phyloP scores from a whole-genome alignment of 768 basidiomycete genomes.

The Kwoniella heveanensis region DNA sequence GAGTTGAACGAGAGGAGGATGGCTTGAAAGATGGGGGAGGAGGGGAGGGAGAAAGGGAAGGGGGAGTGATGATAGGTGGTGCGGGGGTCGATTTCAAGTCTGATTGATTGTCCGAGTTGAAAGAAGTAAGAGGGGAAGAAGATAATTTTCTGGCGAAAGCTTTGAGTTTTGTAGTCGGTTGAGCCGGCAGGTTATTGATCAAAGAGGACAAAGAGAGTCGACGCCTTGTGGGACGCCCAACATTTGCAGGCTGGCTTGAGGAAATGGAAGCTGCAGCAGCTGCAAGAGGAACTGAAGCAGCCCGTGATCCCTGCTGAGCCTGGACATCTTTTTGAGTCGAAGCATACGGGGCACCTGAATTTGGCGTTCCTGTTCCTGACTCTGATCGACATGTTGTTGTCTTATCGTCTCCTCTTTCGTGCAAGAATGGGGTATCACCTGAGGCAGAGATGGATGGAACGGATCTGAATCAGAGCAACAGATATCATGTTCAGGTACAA shows the following conservation, averaged over 20 bases:
- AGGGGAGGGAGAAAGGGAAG: slow-evolving; percentile 1
- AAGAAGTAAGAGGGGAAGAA: slow-evolving; percentile 11
- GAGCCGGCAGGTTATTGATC: slow-evolving; percentile 2
- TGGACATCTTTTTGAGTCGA: background rate
- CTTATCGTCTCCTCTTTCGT: background rate
- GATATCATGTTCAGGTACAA: slow-evolving; percentile 1
- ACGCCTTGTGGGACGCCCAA: background rate
- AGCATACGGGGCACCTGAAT: slow-evolving; percentile 5
- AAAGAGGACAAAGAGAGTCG: slow-evolving; percentile 10
- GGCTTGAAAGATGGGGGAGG: slow-evolving; percentile 11
- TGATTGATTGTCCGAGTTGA: background rate
- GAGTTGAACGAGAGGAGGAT: slow-evolving; percentile 1
- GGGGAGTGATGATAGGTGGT: slow-evolving; percentile 9
- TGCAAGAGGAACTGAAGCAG: no score
- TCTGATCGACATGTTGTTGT: slow-evolving; percentile 3
- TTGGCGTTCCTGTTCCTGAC: slow-evolving; percentile 5
- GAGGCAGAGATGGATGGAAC: background rate
- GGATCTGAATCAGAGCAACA: slow-evolving; percentile 2
- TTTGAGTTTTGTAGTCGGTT: slow-evolving; percentile 13
- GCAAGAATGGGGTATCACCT: background rate
- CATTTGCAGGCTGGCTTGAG: no score
- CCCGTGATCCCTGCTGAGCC: no score
- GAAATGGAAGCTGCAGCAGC: no score
- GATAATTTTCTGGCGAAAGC: slow-evolving; percentile 10
- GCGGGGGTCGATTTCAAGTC: slow-evolving; percentile 8